Base-by-base conservation (phyloP, 768 basidiomycete species). In the Agrocybe chaxingu region DNA sequence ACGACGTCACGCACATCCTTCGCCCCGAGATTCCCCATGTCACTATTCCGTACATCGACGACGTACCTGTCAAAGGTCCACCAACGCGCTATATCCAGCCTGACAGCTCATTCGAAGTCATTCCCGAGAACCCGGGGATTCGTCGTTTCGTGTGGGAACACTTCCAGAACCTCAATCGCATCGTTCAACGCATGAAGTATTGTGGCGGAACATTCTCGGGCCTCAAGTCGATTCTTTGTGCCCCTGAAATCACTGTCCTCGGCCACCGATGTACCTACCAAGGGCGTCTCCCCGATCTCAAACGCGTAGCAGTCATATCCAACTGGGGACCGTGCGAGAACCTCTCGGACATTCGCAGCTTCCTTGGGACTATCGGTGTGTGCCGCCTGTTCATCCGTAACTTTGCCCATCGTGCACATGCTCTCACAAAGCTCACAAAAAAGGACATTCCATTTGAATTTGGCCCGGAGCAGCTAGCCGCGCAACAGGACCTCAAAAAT, bases 111-210 rank as follows among this genome's bases (percentile, higher is more conserved):
- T 66, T 36, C 8, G 13, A 66, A 44, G 39, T 36, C 3, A 48
- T 68, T 4, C 41, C 53, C 3, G 58, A 60, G 18, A 68, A 68
- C 50, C 51, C 63, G 0, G 60, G 58, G 0, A 68, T 68, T 12
- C 54, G 59, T 0, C 46, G 60, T 0, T 77, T 77, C 40, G 58
- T 76, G 0, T 74, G 67, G 62, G 68, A 76, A 44, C 67, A 74
- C 40, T 54, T 73, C 8, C 32, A 56, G 2, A 62, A 64, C 39
- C 29, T 75, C 8, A 70, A 78, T 45, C 34, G 68, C 0, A 48
- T 79, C 1, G 24, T 74, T 0, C 70, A 75, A 12, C 53, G 60
- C 0, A 64, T 77, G 18, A 67, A 70, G 18, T 63, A 72, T 34
- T 37, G 54, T 2, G 68, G 75, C 0, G 66, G 65, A 0, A 77